Evolutionary conservation across 1,284 basidiomycete genomes (phyloP).

Genomic region (Cryptococcus maquisensis): DNA sequence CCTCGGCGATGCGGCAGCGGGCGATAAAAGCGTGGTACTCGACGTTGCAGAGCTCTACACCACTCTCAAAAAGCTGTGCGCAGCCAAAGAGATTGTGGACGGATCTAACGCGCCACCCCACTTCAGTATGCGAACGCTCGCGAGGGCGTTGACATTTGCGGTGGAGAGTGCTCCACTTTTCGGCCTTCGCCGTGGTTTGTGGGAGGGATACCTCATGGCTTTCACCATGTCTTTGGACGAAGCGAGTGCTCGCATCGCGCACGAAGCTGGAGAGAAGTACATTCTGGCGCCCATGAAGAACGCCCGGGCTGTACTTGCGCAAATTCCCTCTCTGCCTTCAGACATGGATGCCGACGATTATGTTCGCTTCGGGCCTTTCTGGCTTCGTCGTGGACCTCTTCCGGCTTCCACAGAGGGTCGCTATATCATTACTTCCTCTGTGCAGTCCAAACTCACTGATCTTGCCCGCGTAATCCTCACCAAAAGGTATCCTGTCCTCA

Average conservation of each 20-base stretch:
- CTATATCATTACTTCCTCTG: constrained; percentile 94
- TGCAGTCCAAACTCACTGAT: constrained; percentile 90
- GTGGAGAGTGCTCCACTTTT: constrained; percentile 74
- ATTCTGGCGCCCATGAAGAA: constrained; percentile 82
- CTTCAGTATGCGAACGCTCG: constrained; percentile 94
- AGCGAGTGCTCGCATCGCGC: constrained; percentile 67
- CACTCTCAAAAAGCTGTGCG: constrained; percentile 74
- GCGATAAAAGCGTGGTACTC: constrained; percentile 83
- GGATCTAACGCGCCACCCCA: constrained; percentile 93
- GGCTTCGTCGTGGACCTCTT: constrained; percentile 72
- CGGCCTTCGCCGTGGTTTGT: constrained; percentile 78
- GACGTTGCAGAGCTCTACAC: constrained; percentile 89
- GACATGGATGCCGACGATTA: constrained; percentile 57
- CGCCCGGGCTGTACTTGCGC: constrained; percentile 65
- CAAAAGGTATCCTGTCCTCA: constrained; percentile 86
- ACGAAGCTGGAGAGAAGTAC: constrained; percentile 67
- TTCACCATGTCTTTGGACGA: constrained; percentile 92
- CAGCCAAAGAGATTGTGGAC: constrained; percentile 81
- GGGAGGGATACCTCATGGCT: constrained; percentile 96
- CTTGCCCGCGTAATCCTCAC: constrained; percentile 87
- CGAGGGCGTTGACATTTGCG: constrained; percentile 87
- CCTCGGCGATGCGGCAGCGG: constrained; percentile 75
- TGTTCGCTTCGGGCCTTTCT: constrained; percentile 87
- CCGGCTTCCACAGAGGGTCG: constrained; percentile 58
- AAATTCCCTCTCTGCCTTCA: constrained; percentile 61